Evolutionary conservation across 2,329 filamentous ascomycete genomes (phyloP).

Genomic region (Aspergillus pseudoterreus): DNA sequence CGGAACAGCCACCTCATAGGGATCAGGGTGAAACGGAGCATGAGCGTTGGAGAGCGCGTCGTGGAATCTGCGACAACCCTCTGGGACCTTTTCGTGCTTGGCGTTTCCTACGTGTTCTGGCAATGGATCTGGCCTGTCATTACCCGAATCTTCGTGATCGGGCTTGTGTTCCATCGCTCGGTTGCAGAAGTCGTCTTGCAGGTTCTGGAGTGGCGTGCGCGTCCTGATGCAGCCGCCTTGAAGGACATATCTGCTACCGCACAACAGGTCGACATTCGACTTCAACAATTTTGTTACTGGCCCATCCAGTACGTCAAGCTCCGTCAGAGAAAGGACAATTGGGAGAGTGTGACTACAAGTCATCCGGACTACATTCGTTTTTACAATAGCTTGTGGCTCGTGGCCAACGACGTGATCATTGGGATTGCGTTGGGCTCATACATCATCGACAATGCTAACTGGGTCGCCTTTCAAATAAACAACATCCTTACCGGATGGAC

Average conservation of each 20-base stretch:
- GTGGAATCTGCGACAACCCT: slow-evolving; percentile 88
- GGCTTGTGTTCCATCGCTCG: slow-evolving; percentile 74
- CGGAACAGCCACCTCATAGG: slow-evolving; percentile 86
- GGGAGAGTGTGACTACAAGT: slow-evolving; percentile 91
- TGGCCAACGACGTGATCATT: slow-evolving; percentile 97
- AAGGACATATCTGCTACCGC: slow-evolving; percentile 96
- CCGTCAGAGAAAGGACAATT: slow-evolving; percentile 82
- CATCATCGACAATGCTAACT: slow-evolving; percentile 88
- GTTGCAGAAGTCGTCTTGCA: slow-evolving; percentile 74
- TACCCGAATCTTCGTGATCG: slow-evolving; percentile 68
- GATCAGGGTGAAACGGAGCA: slow-evolving; percentile 71
- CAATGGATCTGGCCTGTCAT: slow-evolving; percentile 76
- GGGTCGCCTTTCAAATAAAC: slow-evolving; percentile 78
- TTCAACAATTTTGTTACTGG: slow-evolving; percentile 99
- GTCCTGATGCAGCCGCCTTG: slow-evolving; percentile 74
- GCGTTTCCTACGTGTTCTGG: slow-evolving; percentile 67
- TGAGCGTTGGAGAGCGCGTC: slow-evolving; percentile 91
- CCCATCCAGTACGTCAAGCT: slow-evolving; percentile 93
- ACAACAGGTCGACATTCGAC: slow-evolving; percentile 92
- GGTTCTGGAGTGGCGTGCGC: slow-evolving; percentile 78
- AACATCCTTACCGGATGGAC: slow-evolving; percentile 75
- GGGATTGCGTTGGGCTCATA: slow-evolving; percentile 95
- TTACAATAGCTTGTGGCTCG: slow-evolving; percentile 97
- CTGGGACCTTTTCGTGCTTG: slow-evolving; percentile 68
- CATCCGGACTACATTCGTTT: slow-evolving; percentile 98